A percentile compares a stretch with the other conserved stretches of the same genome.
These are phyloP conservation scores for Candida gorgasii DNA, from an alignment of 805 yeast genomes.

Conservation along the genomic window DNA sequence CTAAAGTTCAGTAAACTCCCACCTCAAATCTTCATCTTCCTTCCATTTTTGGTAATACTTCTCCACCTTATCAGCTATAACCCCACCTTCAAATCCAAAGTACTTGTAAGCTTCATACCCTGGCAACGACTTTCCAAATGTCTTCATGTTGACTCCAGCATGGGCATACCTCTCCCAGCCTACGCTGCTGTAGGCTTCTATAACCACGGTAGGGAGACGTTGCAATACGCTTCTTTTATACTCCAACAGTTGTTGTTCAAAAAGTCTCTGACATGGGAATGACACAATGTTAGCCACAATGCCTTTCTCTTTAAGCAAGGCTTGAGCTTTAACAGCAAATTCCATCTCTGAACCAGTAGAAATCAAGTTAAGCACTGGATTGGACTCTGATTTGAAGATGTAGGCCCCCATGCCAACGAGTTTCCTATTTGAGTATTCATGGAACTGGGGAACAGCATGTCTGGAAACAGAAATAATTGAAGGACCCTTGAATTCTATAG, in stretches of 20 bases:
- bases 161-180: slow-evolving; percentile 39
- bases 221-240: slow-evolving; percentile 25
- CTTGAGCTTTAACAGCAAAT: slow-evolving; percentile 28
- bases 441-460: slow-evolving; percentile 27
- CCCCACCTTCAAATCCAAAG: slow-evolving; percentile 27
- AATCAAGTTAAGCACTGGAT: slow-evolving; percentile 24
- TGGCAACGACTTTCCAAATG: slow-evolving; percentile 36
- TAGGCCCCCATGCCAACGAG: slow-evolving; percentile 28
- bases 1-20: slow-evolving; percentile 8
- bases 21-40: slow-evolving; percentile 6
- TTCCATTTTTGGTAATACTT: slow-evolving; percentile 19
- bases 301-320: slow-evolving; percentile 23
- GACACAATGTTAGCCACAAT: slow-evolving; percentile 25
- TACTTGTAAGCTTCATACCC: slow-evolving; percentile 30
- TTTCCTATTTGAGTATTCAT: slow-evolving; percentile 19
- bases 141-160: slow-evolving; percentile 33
- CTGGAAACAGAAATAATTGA: slow-evolving; percentile 27
- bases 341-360: slow-evolving; percentile 30
- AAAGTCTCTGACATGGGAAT: slow-evolving; percentile 32
- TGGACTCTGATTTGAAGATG: slow-evolving; percentile 19
- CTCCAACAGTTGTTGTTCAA: slow-evolving; percentile 26
- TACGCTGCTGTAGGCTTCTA: slow-evolving; percentile 34
- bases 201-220: slow-evolving; percentile 27
- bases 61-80: slow-evolving; percentile 27
- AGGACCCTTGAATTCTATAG: slow-evolving; percentile 21